A percentile compares a stretch with the other conserved stretches of the same genome.
phyloP scores from a whole-genome alignment of 805 yeast genomes.

The Helenozyma baotianmanensis region DNA sequence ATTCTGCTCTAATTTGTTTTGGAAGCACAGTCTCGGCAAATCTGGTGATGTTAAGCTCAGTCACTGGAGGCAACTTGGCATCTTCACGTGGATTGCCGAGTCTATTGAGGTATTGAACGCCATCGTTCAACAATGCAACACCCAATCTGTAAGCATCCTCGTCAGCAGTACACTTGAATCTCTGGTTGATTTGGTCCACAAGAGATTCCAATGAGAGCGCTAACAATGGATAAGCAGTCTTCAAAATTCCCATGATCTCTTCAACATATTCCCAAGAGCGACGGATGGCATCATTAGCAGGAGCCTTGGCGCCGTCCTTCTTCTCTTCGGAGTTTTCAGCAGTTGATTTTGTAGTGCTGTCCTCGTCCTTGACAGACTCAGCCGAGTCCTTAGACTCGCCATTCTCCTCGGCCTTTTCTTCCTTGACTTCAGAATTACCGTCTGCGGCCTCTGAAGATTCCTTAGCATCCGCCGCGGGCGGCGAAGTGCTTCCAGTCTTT shows the following conservation, averaged over 20 bases:
- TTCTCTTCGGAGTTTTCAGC: constrained; percentile 3
- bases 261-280: constrained; percentile 93
- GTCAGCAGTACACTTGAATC: constrained; percentile 90
- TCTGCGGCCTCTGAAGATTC: constrained; percentile 4
- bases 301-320: background rate
- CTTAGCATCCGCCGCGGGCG: constrained; percentile 9
- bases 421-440: constrained; percentile 1
- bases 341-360: constrained; percentile 1
- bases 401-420: background rate
- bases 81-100: constrained; percentile 83
- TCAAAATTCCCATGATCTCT: constrained; percentile 90
- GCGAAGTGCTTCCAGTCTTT: constrained; percentile 1
- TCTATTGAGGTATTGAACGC: constrained; percentile 83
- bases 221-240: constrained; percentile 92
- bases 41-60: constrained; percentile 80
- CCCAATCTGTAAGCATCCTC: constrained; percentile 95
- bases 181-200: constrained; percentile 90
- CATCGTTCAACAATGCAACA: constrained; percentile 89
- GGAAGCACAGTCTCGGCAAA: constrained; percentile 94
- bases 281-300: constrained; percentile 23
- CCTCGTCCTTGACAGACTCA: constrained; percentile 3
- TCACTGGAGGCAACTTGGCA: constrained; percentile 82
- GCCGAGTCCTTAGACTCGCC: background rate
- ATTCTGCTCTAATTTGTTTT: constrained; percentile 79
- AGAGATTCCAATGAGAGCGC: constrained; percentile 91